These are phyloP conservation scores for Voacanga thouarsii DNA, from an alignment of 257 asterid genomes.

Conservation along the genomic window DNA sequence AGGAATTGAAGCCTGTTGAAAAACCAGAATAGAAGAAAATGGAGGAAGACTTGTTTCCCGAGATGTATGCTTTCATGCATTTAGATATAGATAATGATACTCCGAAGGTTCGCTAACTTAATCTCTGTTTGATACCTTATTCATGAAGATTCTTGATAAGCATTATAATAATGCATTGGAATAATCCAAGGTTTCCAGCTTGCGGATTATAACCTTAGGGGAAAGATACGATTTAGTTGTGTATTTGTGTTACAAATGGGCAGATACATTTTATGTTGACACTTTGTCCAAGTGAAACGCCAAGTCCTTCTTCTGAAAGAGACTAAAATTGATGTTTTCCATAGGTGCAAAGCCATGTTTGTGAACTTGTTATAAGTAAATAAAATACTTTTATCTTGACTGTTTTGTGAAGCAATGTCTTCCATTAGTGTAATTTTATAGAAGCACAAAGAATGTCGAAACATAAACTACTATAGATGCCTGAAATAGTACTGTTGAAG, in stretches of 20 bases:
- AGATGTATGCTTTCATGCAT: constrained; percentile 10
- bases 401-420: no score
- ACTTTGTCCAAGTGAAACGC: background rate
- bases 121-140: no score
- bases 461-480: no score
- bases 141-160: background rate
- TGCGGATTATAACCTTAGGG: background rate
- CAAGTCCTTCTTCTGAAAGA: background rate
- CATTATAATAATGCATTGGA: background rate
- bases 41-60: constrained; percentile 34
- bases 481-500: no score
- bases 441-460: no score
- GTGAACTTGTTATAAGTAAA: no score
- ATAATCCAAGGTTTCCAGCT: background rate
- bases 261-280: background rate
- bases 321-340: background rate
- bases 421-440: no score
- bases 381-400: no score
- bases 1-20: constrained; percentile 28
- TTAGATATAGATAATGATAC: constrained; percentile 1
- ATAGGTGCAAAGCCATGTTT: background rate
- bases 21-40: constrained; percentile 34
- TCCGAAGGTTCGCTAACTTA: constrained; percentile 24
- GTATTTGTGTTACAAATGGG: background rate
- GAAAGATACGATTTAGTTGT: background rate